Evolutionary conservation across 2,329 filamentous ascomycete genomes (phyloP), one percentile per base, ranked within the genome.

Genomic region (Phialophora expanda): DNA sequence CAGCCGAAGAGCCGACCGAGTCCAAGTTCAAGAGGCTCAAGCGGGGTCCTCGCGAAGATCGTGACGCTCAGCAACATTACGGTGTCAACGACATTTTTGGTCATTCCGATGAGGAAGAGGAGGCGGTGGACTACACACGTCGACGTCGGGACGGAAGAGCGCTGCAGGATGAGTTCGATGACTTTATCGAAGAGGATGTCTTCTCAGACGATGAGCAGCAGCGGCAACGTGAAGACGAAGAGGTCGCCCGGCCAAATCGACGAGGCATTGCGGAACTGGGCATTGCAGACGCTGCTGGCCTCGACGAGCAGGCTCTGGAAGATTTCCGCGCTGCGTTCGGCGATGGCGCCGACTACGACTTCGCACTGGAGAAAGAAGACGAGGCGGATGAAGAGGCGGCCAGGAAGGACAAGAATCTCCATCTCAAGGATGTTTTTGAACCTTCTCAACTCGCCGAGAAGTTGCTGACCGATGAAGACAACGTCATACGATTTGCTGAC

Each of bases 401-500:
- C 70, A 86, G 89, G 66, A 90, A 92, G 68, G 91, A 96, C 71
- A 91, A 93, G 73, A 89, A 89, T 53, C 87, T 98, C 50, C 92
- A 97, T 78, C 86, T 99, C 69, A 97, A 98, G 80, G 94, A 99
- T 76, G 94, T 99, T 58, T 99, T 99, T 74, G 95, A 99, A 78
- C 95, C 95, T 0, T 96, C 93, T 2, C 93, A 99, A 77, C 86
- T 99, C 46, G 89, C 90, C 64, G 95, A 99, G 79, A 94, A 92
- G 79, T 90, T 98, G 77, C 86, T 99, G 72, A 99, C 95, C 8
- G 95, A 98, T 65, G 93, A 93, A 69, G 95, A 99, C 77, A 96
- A 98, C 76, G 82, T 88, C 65, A 97, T 99, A 71, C 91, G 95
- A 56, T 87, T 89, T 74, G 89, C 87, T 22, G 95, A 99, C 76